phyloP scores from a whole-genome alignment of 305 asterid species.

The Fraxinus baroniana region DNA sequence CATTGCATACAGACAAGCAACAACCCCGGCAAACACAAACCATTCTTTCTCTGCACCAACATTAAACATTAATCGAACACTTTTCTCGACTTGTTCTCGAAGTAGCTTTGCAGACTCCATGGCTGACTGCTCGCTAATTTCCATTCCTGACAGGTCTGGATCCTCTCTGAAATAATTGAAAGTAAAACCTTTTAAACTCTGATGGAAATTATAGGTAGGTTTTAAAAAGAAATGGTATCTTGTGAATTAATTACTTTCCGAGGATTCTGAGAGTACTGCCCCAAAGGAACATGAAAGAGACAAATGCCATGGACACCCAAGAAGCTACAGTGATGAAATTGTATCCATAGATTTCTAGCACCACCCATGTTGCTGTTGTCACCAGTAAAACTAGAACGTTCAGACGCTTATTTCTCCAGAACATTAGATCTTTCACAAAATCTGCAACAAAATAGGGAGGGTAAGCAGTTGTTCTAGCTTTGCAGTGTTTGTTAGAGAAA shows the following conservation, averaged over 20 bases:
- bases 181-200: background rate
- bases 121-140: conserved; percentile 42
- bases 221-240: background rate
- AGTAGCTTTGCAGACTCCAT: conserved; percentile 31
- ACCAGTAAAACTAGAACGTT: conserved; percentile 29
- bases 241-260: conserved; percentile 36
- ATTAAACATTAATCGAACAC: conserved; percentile 40
- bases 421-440: conserved; percentile 33
- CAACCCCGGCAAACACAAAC: conserved; percentile 42
- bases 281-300: conserved; percentile 41
- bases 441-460: conserved; percentile 15
- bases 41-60: conserved; percentile 48
- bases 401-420: conserved; percentile 55
- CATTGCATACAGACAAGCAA: conserved; percentile 28
- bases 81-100: conserved; percentile 30
- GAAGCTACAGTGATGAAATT: conserved; percentile 43
- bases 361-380: conserved; percentile 45
- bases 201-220: background rate
- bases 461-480: background rate
- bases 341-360: conserved; percentile 44
- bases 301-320: conserved; percentile 44
- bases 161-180: conserved; percentile 37
- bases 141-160: conserved; percentile 40
- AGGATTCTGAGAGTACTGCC: conserved; percentile 46
- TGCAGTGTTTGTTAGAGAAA: background rate